Conservation (phyloP, 371 early-diverging fungal genomes). For the Mortierella sp. region DNA sequence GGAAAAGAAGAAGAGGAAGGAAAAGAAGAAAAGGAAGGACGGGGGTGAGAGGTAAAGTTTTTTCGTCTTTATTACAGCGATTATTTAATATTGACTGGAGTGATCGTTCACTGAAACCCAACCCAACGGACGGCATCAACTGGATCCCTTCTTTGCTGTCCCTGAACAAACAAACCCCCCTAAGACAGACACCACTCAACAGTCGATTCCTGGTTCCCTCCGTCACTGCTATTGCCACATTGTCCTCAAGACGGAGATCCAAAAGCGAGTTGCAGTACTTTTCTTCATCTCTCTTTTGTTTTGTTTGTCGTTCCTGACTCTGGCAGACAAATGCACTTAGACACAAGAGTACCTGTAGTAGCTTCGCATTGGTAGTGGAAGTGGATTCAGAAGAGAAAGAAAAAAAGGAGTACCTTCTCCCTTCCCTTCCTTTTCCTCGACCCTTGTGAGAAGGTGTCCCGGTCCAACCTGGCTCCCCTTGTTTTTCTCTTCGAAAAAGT, state of each 20-base stretch:
- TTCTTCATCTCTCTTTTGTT: neutral
- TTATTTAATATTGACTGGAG: neutral
- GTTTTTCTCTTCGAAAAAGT: neutral
- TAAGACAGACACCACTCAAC: neutral
- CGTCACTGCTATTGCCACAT: neutral
- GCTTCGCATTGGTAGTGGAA: neutral
- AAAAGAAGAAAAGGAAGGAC: neutral
- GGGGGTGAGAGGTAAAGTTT: neutral
- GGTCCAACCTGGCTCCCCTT: conserved; percentile 5
- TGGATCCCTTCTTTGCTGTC: neutral
- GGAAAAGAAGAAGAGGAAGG: neutral
- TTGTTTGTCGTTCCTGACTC: too few species aligned
- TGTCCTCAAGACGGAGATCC: neutral
- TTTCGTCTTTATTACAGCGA: neutral
- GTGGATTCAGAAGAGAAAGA: too few species aligned
- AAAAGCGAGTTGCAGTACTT: neutral
- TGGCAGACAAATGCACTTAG: neutral
- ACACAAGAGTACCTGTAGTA: too few species aligned
- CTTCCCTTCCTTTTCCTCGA: neutral
- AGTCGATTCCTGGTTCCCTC: neutral
- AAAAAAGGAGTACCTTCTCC: neutral
- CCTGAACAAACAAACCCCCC: neutral
- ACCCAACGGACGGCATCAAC: neutral
- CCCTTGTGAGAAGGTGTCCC: neutral
- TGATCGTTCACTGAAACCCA: conserved; percentile 1